Percentiles rank a stretch among this genome's conserved stretches.
Evolutionary conservation across 2,329 filamentous ascomycete species (phyloP).

Genomic region (Pseudogymnoascus sp.): DNA sequence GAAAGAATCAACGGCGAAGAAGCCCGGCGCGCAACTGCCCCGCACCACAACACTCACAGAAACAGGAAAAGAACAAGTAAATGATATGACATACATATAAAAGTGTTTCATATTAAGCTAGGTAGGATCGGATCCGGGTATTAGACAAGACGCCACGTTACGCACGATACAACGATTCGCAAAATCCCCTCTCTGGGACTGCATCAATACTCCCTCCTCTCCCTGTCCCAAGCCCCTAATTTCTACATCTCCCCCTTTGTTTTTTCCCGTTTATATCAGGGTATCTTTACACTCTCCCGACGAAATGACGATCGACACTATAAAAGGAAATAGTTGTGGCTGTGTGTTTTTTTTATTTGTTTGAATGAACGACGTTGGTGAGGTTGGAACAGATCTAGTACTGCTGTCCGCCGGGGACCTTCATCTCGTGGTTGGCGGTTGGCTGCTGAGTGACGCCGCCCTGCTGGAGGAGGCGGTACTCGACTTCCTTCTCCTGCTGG

Average conservation of each 20-base stretch:
- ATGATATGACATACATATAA: not conserved
- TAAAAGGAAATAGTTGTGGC: not conserved
- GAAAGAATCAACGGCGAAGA: not conserved
- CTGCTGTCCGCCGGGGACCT: not conserved
- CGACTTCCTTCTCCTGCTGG: slow-evolving; percentile 18
- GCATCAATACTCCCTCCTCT: not conserved
- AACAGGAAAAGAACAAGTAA: not conserved
- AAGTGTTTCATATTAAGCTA: not conserved
- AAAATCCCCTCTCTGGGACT: not conserved
- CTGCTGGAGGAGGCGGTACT: slow-evolving; percentile 13
- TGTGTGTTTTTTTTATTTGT: not conserved
- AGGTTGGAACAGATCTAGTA: not conserved
- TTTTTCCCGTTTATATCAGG: not conserved
- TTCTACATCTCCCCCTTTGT: not conserved
- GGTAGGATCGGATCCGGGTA: slow-evolving; percentile 3
- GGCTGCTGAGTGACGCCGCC: slow-evolving; percentile 2
- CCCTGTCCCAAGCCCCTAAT: not conserved
- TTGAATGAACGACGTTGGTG: not conserved
- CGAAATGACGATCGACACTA: not conserved
- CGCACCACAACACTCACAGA: not conserved
- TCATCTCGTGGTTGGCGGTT: not conserved
- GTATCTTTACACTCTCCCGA: not conserved
- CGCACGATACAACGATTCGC: not conserved
- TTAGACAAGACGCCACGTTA: slow-evolving; percentile 4
- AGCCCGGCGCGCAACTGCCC: not conserved